phyloP scores from a whole-genome alignment of 108 stramenopile species.

The Chaetoceros tenuissimus region DNA sequence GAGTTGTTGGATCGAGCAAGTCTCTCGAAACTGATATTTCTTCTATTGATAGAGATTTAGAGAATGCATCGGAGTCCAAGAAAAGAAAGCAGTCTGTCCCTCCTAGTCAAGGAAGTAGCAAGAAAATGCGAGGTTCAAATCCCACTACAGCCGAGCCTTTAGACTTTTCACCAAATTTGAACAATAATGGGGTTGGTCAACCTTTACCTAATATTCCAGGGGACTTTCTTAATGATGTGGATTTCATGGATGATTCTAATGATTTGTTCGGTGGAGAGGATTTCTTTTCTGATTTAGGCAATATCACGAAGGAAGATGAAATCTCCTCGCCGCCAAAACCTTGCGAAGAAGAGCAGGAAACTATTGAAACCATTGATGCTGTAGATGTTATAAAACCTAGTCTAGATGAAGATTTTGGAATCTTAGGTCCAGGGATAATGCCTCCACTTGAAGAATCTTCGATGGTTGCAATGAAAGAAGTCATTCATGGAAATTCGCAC shows the following conservation, averaged over 20 bases:
- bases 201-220: neutral
- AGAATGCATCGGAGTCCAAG: neutral
- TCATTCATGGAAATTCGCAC: neutral
- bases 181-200: neutral
- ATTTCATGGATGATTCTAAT: neutral
- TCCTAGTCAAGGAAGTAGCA: neutral
- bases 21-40: neutral
- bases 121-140: neutral
- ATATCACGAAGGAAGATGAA: neutral
- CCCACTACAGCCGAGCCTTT: neutral
- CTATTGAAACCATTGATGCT: neutral
- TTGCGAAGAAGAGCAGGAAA: neutral
- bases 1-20: conserved; percentile 6
- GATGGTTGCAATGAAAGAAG: neutral
- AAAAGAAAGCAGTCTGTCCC: neutral
- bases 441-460: neutral
- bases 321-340: neutral
- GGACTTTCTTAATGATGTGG: neutral
- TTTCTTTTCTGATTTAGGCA: neutral
- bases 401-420: neutral
- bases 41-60: neutral
- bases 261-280: conserved; percentile 1
- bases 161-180: neutral
- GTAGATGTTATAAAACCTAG: too few species aligned
- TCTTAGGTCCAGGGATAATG: neutral